Evolutionary conservation across 345 rosid species (phyloP).

Genomic region (Isatis tinctoria): DNA sequence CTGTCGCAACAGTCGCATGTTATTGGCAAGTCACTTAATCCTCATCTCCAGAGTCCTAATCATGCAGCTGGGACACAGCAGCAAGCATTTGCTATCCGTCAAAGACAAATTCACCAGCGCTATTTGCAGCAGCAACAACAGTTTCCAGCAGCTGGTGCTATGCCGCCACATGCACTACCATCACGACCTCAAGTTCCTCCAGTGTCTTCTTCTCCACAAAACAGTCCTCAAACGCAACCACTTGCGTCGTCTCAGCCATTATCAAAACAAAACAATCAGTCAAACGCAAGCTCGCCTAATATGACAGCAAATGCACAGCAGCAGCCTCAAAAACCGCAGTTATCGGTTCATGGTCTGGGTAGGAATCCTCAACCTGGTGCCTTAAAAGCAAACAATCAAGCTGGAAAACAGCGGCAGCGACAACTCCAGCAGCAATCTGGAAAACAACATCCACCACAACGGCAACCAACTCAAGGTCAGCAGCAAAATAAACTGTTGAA

Average conservation of each 20-base stretch:
- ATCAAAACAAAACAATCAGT: too few species aligned
- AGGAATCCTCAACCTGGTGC: conserved; percentile 52
- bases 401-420: conserved; percentile 78
- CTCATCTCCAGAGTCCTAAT: conserved; percentile 58
- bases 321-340: conserved; percentile 51
- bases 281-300: conserved; percentile 55
- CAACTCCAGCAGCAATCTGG: conserved; percentile 57
- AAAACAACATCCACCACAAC: conserved; percentile 70
- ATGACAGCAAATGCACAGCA: conserved; percentile 43
- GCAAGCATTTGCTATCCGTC: conserved; percentile 58
- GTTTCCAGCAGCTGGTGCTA: conserved; percentile 50
- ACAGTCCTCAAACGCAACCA: conserved; percentile 56
- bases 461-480: conserved; percentile 52
- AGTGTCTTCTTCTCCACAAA: conserved; percentile 62
- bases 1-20: conserved; percentile 52
- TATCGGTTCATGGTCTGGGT: conserved; percentile 47
- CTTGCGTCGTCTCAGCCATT: conserved; percentile 49
- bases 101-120: conserved; percentile 66
- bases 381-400: conserved; percentile 47
- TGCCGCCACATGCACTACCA: conserved; percentile 49
- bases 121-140: conserved; percentile 66
- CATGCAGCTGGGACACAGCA: conserved; percentile 56
- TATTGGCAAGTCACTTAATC: conserved; percentile 46
- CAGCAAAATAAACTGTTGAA: conserved; percentile 64
- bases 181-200: conserved; percentile 58